phyloP scores from a whole-genome alignment of 345 rosid genomes.

The Barbarea vulgaris region DNA sequence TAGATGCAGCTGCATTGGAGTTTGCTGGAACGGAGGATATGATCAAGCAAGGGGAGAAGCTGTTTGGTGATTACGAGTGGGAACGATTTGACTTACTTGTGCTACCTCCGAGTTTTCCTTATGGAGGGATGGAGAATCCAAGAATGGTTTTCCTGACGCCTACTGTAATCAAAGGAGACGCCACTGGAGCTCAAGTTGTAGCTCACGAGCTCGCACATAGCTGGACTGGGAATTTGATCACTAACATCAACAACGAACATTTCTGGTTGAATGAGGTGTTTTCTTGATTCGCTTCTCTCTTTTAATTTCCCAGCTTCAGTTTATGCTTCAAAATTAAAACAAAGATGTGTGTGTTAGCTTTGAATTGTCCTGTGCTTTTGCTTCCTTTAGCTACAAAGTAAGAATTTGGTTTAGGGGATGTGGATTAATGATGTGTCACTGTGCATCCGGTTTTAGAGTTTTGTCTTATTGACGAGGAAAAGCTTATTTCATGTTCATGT shows the following conservation, averaged over 20 bases:
- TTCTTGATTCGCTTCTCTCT: neutral
- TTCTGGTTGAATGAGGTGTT: constrained; percentile 96
- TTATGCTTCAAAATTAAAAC: neutral
- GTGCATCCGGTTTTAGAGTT: neutral
- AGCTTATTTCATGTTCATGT: neutral
- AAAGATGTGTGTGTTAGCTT: constrained; percentile 5
- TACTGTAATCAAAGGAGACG: constrained; percentile 88
- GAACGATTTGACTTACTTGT: constrained; percentile 88
- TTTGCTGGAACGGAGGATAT: constrained; percentile 91
- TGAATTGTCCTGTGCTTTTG: neutral
- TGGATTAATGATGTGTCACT: neutral
- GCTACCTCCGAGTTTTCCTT: constrained; percentile 91
- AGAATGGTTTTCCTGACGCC: constrained; percentile 91
- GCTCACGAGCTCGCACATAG: constrained; percentile 95
- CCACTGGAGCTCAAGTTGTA: constrained; percentile 84
- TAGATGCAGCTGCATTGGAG: constrained; percentile 80
- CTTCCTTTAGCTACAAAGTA: neutral
- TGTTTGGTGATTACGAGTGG: constrained; percentile 86
- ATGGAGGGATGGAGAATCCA: constrained; percentile 95
- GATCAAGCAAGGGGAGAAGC: constrained; percentile 78
- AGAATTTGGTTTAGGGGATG: constrained; percentile 3
- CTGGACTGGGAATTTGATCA: constrained; percentile 93
- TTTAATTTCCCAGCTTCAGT: neutral
- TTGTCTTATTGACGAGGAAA: neutral
- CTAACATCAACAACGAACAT: constrained; percentile 83